Conservation (phyloP, 441 rosid species). For the Heliophila coronopifolia region DNA sequence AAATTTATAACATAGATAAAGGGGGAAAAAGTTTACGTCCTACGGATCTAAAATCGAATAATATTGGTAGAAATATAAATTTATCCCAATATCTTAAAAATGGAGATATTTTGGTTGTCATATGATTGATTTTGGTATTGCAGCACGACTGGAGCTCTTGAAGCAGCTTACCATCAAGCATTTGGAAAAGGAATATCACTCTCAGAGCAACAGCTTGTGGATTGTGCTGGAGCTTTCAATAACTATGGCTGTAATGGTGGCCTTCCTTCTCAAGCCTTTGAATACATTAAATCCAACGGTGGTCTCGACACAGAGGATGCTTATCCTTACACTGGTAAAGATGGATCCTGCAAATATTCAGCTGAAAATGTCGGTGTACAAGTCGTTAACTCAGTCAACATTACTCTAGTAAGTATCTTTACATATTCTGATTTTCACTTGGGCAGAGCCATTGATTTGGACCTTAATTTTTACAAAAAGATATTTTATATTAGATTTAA, state of each 20-base stretch:
- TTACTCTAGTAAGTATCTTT: slow-evolving; percentile 55
- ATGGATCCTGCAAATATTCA: slow-evolving; percentile 67
- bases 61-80: too few relatives aligned
- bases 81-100: too few relatives aligned
- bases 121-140: slow-evolving; percentile 1
- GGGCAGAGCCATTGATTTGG: too few relatives aligned
- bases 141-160: slow-evolving; percentile 95
- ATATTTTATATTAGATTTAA: too few relatives aligned
- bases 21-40: too few relatives aligned
- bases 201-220: slow-evolving; percentile 95
- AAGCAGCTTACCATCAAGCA: slow-evolving; percentile 95
- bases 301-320: slow-evolving; percentile 91
- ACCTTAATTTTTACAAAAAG: too few relatives aligned
- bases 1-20: too few relatives aligned
- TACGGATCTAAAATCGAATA: too few relatives aligned
- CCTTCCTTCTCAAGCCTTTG: slow-evolving; percentile 94
- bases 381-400: slow-evolving; percentile 63
- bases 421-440: not conserved
- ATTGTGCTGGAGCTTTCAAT: slow-evolving; percentile 82
- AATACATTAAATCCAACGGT: slow-evolving; percentile 80
- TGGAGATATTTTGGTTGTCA: too few relatives aligned
- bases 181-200: slow-evolving; percentile 71
- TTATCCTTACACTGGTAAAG: slow-evolving; percentile 65
- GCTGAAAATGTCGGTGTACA: slow-evolving; percentile 64
- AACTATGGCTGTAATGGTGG: slow-evolving; percentile 89